Conservation (phyloP, 2,329 filamentous ascomycete genomes). For the Ceratocystis huliohia region DNA sequence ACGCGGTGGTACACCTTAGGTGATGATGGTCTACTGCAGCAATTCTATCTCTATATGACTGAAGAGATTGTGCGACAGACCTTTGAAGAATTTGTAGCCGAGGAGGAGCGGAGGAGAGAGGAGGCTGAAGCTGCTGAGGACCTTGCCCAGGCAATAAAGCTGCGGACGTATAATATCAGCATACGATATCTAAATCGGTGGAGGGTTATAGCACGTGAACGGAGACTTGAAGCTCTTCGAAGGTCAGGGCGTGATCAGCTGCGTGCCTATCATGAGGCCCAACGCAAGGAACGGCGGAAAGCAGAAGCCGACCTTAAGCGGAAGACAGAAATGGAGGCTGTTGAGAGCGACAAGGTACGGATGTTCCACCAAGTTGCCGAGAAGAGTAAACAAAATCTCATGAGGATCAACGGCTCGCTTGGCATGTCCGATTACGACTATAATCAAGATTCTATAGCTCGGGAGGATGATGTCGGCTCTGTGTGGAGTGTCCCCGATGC, state of each 20-base stretch:
- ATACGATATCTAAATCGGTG: conserved; percentile 47
- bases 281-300: conserved; percentile 29
- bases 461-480: conserved; percentile 22
- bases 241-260: conserved; percentile 40
- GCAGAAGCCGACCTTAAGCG: conserved; percentile 22
- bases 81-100: conserved; percentile 32
- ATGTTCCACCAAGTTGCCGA: conserved; percentile 20
- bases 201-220: conserved; percentile 38
- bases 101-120: conserved; percentile 32
- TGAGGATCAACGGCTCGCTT: conserved; percentile 27
- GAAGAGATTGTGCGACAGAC: conserved; percentile 34
- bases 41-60: conserved; percentile 37
- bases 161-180: conserved; percentile 37
- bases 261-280: conserved; percentile 34
- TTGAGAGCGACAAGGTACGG: conserved; percentile 8
- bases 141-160: conserved; percentile 36
- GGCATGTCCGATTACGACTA: conserved; percentile 24
- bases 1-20: conserved; percentile 43
- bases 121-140: conserved; percentile 38
- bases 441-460: conserved; percentile 26
- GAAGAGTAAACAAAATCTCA: conserved; percentile 26
- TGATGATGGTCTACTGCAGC: conserved; percentile 40
- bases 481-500: conserved; percentile 20
- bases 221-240: conserved; percentile 38
- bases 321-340: conserved; percentile 19